These are phyloP conservation scores for Penicillium sp. DNA, from an alignment of 2,329 filamentous ascomycete species.

Conservation along the genomic window DNA sequence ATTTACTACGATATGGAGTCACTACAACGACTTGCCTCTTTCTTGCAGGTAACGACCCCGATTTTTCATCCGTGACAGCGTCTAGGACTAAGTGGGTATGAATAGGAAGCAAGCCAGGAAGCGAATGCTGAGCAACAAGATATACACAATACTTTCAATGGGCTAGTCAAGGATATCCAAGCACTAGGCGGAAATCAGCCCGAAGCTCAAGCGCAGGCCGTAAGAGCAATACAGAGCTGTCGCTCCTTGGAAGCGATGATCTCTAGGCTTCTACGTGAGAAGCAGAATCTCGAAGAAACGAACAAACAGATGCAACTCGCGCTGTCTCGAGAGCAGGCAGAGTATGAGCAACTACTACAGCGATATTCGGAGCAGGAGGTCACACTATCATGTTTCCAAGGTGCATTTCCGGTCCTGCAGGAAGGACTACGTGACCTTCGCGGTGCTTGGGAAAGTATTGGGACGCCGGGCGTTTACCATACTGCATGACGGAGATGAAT, in stretches of 20 bases:
- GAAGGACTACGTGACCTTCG: not conserved
- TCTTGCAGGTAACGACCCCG: not conserved
- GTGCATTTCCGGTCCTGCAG: not conserved
- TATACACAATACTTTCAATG: not conserved
- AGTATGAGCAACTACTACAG: not conserved
- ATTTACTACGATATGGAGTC: not conserved
- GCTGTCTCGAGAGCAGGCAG: not conserved
- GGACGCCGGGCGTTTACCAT: not conserved
- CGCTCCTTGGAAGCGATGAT: not conserved
- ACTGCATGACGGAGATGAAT: not conserved
- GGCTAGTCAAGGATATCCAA: not conserved
- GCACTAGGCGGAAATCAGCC: not conserved
- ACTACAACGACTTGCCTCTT: not conserved
- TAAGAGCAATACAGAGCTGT: not conserved
- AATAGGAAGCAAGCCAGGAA: not conserved
- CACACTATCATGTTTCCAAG: not conserved
- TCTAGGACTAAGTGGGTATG: not conserved
- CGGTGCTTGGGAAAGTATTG: slow-evolving; percentile 1
- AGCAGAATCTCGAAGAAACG: not conserved
- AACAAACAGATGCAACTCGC: not conserved
- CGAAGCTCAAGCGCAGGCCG: not conserved
- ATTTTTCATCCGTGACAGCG: too few species aligned
- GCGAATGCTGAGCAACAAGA: not conserved
- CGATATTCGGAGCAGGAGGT: not conserved
- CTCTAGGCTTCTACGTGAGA: not conserved